Conservation (phyloP, 345 rosid genomes). For the Brassica cretica region DNA sequence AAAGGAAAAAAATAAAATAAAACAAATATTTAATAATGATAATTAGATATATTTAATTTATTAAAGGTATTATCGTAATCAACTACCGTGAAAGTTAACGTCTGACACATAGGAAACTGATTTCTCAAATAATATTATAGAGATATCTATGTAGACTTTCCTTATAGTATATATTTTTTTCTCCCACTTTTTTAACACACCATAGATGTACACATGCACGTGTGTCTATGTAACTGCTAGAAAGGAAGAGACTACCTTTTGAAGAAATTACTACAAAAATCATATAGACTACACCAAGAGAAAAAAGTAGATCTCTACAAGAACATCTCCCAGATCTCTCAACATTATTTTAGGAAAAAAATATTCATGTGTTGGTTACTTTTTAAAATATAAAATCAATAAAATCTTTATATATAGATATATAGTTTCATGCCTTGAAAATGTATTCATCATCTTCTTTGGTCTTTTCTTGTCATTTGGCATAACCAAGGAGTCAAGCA, state of each 20-base stretch:
- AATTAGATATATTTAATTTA: no score
- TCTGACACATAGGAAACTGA: no score
- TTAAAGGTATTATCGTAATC: no score
- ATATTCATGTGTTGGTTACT: constrained; percentile 1
- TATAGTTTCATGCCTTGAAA: constrained; percentile 33
- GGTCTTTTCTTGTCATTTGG: constrained; percentile 69
- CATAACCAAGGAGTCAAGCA: constrained; percentile 50
- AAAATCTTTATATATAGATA: constrained; percentile 31
- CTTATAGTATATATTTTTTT: neutral
- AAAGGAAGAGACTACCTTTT: constrained; percentile 33
- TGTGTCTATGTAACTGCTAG: constrained; percentile 39
- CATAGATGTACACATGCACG: constrained; percentile 37
- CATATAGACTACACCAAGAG: constrained; percentile 14
- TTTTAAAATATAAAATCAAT: constrained; percentile 4
- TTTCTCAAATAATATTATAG: no score
- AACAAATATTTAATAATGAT: no score
- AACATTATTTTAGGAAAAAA: constrained; percentile 28
- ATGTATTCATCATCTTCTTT: constrained; percentile 47
- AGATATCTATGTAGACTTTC: neutral
- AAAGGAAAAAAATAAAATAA: no score
- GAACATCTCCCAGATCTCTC: constrained; percentile 49
- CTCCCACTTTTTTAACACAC: constrained; percentile 16
- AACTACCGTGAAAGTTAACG: no score
- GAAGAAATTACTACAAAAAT: constrained; percentile 9
- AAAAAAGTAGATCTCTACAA: constrained; percentile 49